Base-by-base conservation (phyloP, 768 basidiomycete species). In the Agaricus bisporus region DNA sequence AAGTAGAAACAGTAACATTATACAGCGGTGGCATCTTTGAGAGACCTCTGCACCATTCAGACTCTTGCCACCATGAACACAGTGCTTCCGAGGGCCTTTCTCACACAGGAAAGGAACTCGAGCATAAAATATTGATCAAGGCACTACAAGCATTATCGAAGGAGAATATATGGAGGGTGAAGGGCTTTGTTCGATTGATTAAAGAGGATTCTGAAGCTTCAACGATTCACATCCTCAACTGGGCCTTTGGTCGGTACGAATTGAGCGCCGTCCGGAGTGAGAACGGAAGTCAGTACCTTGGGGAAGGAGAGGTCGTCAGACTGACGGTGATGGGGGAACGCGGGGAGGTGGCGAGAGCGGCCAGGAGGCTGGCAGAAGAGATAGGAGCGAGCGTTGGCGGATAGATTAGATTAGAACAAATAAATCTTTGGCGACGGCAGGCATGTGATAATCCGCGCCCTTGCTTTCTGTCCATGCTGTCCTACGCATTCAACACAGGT, bases 281-380 rank as follows among this genome's bases (percentile, higher is more conserved):
- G 26, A 35, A 22, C 5, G 37, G 45, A 38, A 44, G 10, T 42
- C 66, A 66, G 1, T 67, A 68, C n/a, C 60, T 61, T 35, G 47
- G 64, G n/a, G 60, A 59, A 18, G 63, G 61, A 74, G 70, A 73
- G 26, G 59, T 60, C 5, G 62, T 92, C 20, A 73, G 76, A 51
- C 58, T 95, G 65, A 95, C 92, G n/a, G 78, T 89, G 26, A 98
- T 98, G 95, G 94, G 94, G 8, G 87, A 89, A 64, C 74, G 85
- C 41, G 92, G 91, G 11, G 90, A 93, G 66, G 83, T 91, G 46
- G 77, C 71, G 59, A 67, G 79, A 55, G 72, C 80, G 29, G 77
- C 83, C 38, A 68, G 69, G 53, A 76, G 66, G 60, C 76, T 97
- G 35, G 78, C 84, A 48, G 67, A 61, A 44, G 62, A 59, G 20